Evolutionary conservation across 2,329 filamentous ascomycete species (phyloP).

Genomic region (Didymella arachidicola): DNA sequence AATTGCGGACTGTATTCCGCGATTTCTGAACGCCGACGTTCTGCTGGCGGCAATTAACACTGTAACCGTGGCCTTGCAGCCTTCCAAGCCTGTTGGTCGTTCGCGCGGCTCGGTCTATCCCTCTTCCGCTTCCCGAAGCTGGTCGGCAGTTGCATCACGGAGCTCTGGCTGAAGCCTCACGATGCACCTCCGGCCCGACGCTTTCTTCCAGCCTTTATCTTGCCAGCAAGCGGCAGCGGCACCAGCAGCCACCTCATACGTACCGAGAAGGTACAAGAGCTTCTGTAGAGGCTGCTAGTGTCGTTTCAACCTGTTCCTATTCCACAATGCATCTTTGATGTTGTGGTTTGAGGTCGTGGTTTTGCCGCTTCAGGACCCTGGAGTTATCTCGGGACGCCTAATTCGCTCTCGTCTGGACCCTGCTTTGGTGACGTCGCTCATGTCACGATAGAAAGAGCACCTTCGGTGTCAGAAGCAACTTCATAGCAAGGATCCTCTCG

Average conservation of each 20-base stretch:
- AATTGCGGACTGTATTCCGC: conserved; percentile 9
- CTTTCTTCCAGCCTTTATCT: not conserved
- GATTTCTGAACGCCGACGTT: conserved; percentile 4
- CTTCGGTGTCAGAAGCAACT: not conserved
- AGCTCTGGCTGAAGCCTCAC: conserved; percentile 7
- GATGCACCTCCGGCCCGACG: conserved; percentile 16
- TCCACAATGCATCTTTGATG: conserved; percentile 12
- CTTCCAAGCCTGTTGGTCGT: conserved; percentile 7
- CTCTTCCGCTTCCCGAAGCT: conserved; percentile 25
- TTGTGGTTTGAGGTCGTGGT: conserved; percentile 14
- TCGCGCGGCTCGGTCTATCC: conserved; percentile 23
- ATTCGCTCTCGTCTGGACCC: conserved; percentile 16
- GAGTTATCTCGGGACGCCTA: conserved; percentile 18
- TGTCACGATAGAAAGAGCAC: conserved; percentile 9
- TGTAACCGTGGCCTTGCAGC: conserved; percentile 22
- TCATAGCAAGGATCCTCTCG: conserved; percentile 3
- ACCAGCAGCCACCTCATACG: not conserved
- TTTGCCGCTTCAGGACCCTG: conserved; percentile 16
- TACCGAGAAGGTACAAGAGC: not conserved
- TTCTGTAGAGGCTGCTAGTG: not conserved
- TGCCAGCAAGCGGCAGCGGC: not conserved
- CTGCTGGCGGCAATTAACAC: conserved; percentile 17
- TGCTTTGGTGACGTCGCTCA: conserved; percentile 15
- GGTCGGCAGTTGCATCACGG: conserved; percentile 12
- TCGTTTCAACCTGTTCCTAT: not conserved